These are phyloP conservation scores for Nothophaeocryptopus gaeumannii DNA, from an alignment of 2,329 filamentous ascomycete species.

Conservation along the genomic window DNA sequence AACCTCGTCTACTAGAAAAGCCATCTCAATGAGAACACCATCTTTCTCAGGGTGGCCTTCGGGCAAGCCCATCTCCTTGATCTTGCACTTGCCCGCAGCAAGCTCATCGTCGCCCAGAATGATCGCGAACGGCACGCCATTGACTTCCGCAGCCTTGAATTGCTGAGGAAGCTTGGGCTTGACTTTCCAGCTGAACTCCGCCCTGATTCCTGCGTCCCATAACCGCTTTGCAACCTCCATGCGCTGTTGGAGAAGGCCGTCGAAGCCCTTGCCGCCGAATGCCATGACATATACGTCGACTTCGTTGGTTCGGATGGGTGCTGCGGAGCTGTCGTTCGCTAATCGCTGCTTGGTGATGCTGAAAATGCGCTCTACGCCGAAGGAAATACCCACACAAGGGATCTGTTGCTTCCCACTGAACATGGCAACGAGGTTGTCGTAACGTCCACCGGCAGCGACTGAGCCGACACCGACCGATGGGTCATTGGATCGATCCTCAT, in stretches of 20 bases:
- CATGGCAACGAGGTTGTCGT: conserved; percentile 92
- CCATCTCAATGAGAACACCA: conserved; percentile 68
- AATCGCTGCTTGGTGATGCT: conserved; percentile 80
- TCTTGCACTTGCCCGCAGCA: conserved; percentile 74
- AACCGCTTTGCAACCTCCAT: conserved; percentile 74
- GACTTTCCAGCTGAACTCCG: conserved; percentile 84
- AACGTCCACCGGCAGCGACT: conserved; percentile 84
- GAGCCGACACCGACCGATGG: conserved; percentile 81
- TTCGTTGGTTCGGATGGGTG: conserved; percentile 63
- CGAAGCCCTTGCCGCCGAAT: conserved; percentile 82
- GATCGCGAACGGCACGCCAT: conserved; percentile 77
- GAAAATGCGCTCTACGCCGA: conserved; percentile 94
- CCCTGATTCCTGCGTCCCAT: conserved; percentile 87
- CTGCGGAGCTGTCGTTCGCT: conserved; percentile 58
- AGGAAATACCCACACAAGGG: conserved; percentile 87
- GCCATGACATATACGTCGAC: conserved; percentile 95
- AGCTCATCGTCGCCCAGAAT: conserved; percentile 92
- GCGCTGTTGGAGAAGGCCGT: conserved; percentile 75
- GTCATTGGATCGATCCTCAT: conserved; percentile 72
- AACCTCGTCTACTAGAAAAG: conserved; percentile 62
- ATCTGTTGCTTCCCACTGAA: conserved; percentile 75
- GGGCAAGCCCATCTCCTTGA: conserved; percentile 79
- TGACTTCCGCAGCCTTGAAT: conserved; percentile 83
- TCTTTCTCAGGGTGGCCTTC: conserved; percentile 89
- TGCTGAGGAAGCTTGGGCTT: conserved; percentile 86